Evolutionary conservation across 805 yeast species (phyloP), one percentile per base, ranked within the genome.

Genomic region (Lipomyces anomalus): DNA sequence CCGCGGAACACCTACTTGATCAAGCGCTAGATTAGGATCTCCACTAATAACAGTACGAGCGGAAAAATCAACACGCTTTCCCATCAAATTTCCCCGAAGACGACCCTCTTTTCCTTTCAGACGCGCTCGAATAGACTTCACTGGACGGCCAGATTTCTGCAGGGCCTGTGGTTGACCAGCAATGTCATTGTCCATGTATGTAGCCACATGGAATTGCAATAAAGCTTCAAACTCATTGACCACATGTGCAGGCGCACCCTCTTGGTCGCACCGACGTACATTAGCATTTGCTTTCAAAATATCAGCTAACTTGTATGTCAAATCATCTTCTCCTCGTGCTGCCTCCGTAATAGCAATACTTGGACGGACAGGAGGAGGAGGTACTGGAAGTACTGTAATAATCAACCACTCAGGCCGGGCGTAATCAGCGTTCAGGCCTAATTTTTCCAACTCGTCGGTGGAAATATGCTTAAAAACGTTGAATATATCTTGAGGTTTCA

Each of bases 101-200:
- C 98, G 89, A 51, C 99, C 98, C 72, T 92, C 99, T 61, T 92
- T 92, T 72, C 99, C 98, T 82, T 92, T 92, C 60, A 92, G 75
- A 73, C 99, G 89, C n/a, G 99, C 97, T 71, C 99, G 82, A 60
- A 92, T 92, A 37, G 97, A 87, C 66, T 92, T 92, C 57, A 92
- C 94, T 1, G 99, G 98, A 69, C 99, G 84, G 47, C 99, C 99
- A 47, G 97, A 86, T 68, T 92, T 92, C 64, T 92, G 99, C 52
- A 92, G 75, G 28, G 99, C 98, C 67, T 90, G 98, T 0, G 98
- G 99, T 70, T 92, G 98, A 53, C 99, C 98, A 11, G 98, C 98
- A 67, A 92, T 92, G 70, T 92, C 97, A 66, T 92, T 92, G 70
- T 92, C 98, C 99, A 92, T 92, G 65, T 92, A 92, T 0, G 99